These are phyloP conservation scores for Nannizzia gypsea DNA, from an alignment of 2,329 filamentous ascomycete genomes.

Conservation along the genomic window DNA sequence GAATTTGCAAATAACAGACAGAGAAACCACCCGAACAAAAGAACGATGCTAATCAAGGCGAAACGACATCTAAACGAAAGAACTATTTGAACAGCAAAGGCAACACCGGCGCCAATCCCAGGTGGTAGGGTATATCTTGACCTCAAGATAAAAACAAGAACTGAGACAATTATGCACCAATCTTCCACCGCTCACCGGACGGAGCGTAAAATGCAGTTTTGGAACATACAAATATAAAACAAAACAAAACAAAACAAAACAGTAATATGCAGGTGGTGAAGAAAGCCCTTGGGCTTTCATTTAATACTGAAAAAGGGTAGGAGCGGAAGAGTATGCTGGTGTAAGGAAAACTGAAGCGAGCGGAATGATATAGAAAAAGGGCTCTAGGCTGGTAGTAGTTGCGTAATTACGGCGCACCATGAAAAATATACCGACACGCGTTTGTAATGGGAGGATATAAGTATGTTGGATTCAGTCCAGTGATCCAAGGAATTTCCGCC, in stretches of 20 bases:
- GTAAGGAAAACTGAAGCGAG: neutral
- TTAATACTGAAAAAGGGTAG: neutral
- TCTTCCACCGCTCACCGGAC: neutral
- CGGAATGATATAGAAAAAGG: neutral
- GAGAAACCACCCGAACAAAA: neutral
- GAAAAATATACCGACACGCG: too few relatives aligned
- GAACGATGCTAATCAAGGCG: neutral
- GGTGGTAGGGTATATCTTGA: neutral
- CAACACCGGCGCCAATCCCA: neutral
- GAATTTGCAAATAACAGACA: neutral
- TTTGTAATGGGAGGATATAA: too few relatives aligned
- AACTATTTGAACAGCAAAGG: neutral
- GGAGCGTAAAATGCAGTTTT: neutral
- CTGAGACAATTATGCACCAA: neutral
- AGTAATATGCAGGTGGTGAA: neutral
- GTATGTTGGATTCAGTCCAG: slow-evolving; percentile 13
- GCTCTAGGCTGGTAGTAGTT: neutral
- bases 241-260: neutral
- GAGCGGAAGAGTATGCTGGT: neutral
- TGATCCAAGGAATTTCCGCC: slow-evolving; percentile 26
- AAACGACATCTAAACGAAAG: neutral
- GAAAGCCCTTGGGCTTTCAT: neutral
- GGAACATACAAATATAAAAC: neutral
- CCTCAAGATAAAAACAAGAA: neutral
- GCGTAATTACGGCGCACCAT: too few relatives aligned